Evolutionary conservation across 306 rosid species (phyloP).

Genomic region (Acacia confusa): DNA sequence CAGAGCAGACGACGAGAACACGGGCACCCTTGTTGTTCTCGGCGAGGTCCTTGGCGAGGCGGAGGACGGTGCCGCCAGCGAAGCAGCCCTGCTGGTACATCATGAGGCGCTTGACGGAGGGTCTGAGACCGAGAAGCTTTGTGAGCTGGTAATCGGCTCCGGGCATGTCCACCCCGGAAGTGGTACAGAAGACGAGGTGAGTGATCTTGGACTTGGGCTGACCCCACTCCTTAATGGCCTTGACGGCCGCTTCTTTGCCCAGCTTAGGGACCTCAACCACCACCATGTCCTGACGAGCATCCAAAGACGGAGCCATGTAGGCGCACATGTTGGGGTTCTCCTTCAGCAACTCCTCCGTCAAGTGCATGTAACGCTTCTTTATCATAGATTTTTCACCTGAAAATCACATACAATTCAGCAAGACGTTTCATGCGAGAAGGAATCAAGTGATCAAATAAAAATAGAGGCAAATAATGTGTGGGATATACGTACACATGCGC

Average conservation of each 20-base stretch:
- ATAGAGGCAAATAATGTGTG: background rate
- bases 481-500: conserved; percentile 55
- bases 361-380: conserved; percentile 55
- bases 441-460: background rate
- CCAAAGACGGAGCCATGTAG: conserved; percentile 67
- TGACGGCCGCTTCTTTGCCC: conserved; percentile 51
- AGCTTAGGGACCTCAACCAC: conserved; percentile 66
- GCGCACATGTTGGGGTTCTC: conserved; percentile 53
- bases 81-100: conserved; percentile 73
- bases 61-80: conserved; percentile 71
- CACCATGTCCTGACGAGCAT: conserved; percentile 58
- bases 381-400: conserved; percentile 71
- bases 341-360: conserved; percentile 49
- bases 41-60: conserved; percentile 62
- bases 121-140: conserved; percentile 59
- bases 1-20: conserved; percentile 65
- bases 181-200: conserved; percentile 61
- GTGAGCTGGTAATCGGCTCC: conserved; percentile 65
- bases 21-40: conserved; percentile 60
- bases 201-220: conserved; percentile 69
- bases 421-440: background rate
- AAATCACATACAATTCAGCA: background rate
- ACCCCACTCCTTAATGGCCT: conserved; percentile 68
- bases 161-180: conserved; percentile 71
- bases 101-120: conserved; percentile 63